These are phyloP conservation scores for Hortiboletus flavorubellus DNA, from an alignment of 768 basidiomycete genomes.

Conservation along the genomic window DNA sequence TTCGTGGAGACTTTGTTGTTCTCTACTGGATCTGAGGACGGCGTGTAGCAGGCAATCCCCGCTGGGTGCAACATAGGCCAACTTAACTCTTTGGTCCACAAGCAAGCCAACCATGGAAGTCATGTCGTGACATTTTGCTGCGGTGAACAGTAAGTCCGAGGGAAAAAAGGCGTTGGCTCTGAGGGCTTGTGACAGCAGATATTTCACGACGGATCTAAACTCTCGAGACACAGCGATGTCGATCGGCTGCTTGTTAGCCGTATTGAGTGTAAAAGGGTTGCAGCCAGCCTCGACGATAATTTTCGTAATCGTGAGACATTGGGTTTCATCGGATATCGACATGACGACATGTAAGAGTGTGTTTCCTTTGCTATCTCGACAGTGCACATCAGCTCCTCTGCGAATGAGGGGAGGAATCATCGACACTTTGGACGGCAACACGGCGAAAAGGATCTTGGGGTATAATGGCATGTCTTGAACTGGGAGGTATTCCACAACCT, in stretches of 20 bases:
- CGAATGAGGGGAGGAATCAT: neutral
- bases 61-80: neutral
- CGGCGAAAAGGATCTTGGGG: neutral
- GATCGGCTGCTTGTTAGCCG: neutral
- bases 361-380: neutral
- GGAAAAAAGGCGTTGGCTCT: too few relatives aligned
- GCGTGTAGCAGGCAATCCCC: neutral
- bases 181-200: neutral
- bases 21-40: neutral
- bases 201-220: neutral
- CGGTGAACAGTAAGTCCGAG: neutral
- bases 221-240: neutral
- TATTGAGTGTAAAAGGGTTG: neutral
- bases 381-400: neutral
- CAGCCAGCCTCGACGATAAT: neutral
- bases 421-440: neutral
- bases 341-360: neutral
- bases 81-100: neutral
- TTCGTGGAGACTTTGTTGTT: neutral
- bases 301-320: neutral
- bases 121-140: fast-evolving
- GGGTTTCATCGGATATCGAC: neutral
- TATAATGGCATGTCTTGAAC: neutral
- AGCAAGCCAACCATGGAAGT: neutral
- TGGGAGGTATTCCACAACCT: neutral